A percentile compares a stretch with the other conserved stretches of the same genome.
Conservation (phyloP, 345 rosid genomes). For the Durio zibethinus region DNA sequence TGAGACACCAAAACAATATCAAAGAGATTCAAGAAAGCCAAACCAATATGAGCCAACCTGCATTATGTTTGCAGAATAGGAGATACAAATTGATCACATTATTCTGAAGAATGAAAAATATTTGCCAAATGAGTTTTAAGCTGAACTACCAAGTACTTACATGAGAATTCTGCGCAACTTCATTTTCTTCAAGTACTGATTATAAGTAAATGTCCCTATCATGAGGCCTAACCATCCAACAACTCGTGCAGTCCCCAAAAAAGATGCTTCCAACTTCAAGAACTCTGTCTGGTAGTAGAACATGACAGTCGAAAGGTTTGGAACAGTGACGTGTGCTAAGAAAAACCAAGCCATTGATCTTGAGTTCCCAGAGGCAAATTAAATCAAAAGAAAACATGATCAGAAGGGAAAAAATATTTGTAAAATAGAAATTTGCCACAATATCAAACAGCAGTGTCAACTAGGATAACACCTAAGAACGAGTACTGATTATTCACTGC, state of each 20-base stretch:
- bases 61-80: slow-evolving; percentile 26
- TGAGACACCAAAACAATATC: slow-evolving; percentile 75
- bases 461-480: background rate
- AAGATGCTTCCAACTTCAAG: slow-evolving; percentile 80
- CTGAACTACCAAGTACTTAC: slow-evolving; percentile 36
- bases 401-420: slow-evolving; percentile 12
- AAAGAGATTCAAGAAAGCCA: slow-evolving; percentile 56
- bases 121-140: background rate
- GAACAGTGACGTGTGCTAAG: slow-evolving; percentile 78
- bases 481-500: background rate
- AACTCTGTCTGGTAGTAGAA: slow-evolving; percentile 94
- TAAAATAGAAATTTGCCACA: background rate
- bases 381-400: slow-evolving; percentile 20
- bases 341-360: slow-evolving; percentile 99
- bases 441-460: background rate
- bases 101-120: background rate
- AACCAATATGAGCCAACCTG: slow-evolving; percentile 82
- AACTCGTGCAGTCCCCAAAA: slow-evolving; percentile 83
- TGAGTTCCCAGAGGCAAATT: slow-evolving; percentile 27
- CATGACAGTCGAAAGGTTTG: slow-evolving; percentile 90
- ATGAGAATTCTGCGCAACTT: slow-evolving; percentile 72
- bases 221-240: slow-evolving; percentile 94
- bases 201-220: slow-evolving; percentile 79
- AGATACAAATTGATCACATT: slow-evolving; percentile 2
- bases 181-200: slow-evolving; percentile 65